Conservation (phyloP, 129 eudicot genomes). For the Arctium minus region DNA sequence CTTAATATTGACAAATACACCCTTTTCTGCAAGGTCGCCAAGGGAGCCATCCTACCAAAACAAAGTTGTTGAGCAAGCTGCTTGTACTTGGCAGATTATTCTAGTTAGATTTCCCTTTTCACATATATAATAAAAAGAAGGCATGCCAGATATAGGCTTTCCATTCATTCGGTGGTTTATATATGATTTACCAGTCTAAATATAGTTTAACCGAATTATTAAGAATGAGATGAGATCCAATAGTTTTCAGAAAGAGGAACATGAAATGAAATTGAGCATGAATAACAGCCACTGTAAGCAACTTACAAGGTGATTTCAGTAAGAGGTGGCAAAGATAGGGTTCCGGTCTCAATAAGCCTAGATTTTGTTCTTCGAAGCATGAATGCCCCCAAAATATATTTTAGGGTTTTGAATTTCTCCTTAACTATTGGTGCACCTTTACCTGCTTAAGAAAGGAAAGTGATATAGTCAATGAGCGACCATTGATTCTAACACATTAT, state of each 20-base stretch:
- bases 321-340: conserved; percentile 86
- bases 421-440: conserved; percentile 41
- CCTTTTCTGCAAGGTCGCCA: conserved; percentile 75
- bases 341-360: conserved; percentile 73
- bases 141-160: background rate
- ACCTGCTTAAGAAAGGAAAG: conserved; percentile 35
- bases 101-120: background rate
- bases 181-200: conserved; percentile 3
- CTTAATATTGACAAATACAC: conserved; percentile 84
- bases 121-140: background rate
- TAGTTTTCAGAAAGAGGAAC: background rate
- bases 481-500: background rate
- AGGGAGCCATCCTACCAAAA: conserved; percentile 71
- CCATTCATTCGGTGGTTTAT: background rate
- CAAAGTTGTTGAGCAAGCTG: background rate
- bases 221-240: background rate
- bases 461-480: background rate
- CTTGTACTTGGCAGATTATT: background rate
- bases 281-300: conserved; percentile 13
- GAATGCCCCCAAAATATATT: conserved; percentile 68
- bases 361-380: conserved; percentile 96
- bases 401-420: conserved; percentile 64
- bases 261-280: background rate
- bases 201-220: background rate
- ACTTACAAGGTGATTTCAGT: conserved; percentile 93